These are phyloP conservation scores for Castanospermum australe DNA, from an alignment of 306 rosid species.

Conservation along the genomic window DNA sequence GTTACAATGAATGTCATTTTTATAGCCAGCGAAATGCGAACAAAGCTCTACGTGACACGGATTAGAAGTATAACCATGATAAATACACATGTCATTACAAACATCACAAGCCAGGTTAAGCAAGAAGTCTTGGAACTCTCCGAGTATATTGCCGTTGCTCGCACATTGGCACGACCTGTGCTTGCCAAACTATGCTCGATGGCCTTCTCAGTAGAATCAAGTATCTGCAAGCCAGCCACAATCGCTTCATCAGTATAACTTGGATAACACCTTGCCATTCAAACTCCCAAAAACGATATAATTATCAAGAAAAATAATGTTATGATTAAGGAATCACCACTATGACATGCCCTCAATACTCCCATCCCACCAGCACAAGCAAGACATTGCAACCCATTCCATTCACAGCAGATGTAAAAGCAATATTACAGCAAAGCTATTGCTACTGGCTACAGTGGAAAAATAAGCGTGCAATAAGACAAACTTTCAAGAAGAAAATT, in stretches of 20 bases:
- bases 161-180: slow-evolving; percentile 74
- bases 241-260: slow-evolving; percentile 10
- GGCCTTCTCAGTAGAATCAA: slow-evolving; percentile 87
- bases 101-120: slow-evolving; percentile 76
- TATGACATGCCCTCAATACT: background rate
- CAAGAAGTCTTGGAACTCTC: slow-evolving; percentile 80
- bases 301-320: background rate
- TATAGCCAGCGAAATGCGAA: background rate
- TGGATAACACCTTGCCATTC: background rate
- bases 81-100: slow-evolving; percentile 70
- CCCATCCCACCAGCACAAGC: background rate
- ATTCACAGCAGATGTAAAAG: background rate
- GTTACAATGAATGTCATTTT: background rate
- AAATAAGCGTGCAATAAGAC: background rate
- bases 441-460: background rate
- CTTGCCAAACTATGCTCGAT: slow-evolving; percentile 87
- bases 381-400: background rate
- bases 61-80: slow-evolving; percentile 87
- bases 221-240: slow-evolving; percentile 54
- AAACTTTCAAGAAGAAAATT: background rate
- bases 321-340: background rate
- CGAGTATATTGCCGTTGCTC: slow-evolving; percentile 63
- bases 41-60: slow-evolving; percentile 57
- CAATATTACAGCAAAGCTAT: background rate
- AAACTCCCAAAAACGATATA: background rate